These are phyloP conservation scores for Proliferodiscus dingleyae DNA, from an alignment of 2,329 filamentous ascomycete genomes.

Conservation along the genomic window DNA sequence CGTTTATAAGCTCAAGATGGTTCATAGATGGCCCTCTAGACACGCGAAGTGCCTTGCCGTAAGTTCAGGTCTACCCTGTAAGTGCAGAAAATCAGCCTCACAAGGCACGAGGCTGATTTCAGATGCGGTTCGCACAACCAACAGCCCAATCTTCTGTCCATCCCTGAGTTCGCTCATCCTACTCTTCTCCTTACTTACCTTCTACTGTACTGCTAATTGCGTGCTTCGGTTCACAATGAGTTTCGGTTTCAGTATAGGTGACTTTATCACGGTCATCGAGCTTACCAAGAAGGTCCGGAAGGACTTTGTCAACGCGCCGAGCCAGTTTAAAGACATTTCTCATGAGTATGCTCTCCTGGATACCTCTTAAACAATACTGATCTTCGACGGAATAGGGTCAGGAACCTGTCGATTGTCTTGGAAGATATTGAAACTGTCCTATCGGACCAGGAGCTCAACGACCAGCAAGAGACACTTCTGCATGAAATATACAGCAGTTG, in stretches of 20 bases:
- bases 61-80: too few species aligned
- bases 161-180: too few species aligned
- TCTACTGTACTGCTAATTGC: too few species aligned
- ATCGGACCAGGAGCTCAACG: neutral
- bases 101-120: too few species aligned
- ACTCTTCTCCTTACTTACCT: too few species aligned
- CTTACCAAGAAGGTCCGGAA: constrained; percentile 15
- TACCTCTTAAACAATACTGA: neutral
- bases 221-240: too few species aligned
- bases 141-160: too few species aligned
- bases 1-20: too few species aligned
- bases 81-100: too few species aligned
- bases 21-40: too few species aligned
- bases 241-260: constrained; percentile 1
- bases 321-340: constrained; percentile 23
- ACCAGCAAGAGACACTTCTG: neutral
- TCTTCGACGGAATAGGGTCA: neutral
- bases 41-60: too few species aligned
- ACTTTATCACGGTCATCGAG: neutral
- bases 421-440: neutral
- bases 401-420: neutral
- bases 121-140: too few species aligned
- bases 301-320: constrained; percentile 24
- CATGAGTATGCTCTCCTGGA: neutral
- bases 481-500: neutral